Conservation (phyloP, 495 filamentous ascomycete genomes). For the Jackrogersella minutella region DNA sequence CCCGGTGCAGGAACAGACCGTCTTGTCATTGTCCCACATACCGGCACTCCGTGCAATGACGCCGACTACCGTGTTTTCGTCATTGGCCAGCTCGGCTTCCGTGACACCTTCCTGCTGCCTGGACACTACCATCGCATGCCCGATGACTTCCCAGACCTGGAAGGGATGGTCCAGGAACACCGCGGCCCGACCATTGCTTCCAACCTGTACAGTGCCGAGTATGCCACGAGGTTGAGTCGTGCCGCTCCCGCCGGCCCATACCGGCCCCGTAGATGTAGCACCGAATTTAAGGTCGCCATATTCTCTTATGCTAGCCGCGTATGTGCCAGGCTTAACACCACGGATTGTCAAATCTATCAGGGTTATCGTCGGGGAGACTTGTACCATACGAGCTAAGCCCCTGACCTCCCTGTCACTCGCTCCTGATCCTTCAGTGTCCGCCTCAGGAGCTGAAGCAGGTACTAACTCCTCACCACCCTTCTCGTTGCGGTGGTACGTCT, state of each 20-base stretch:
- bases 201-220: slow-evolving; percentile 79
- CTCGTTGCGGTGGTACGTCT: slow-evolving; percentile 71
- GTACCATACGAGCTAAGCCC: slow-evolving; percentile 81
- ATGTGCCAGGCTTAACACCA: slow-evolving; percentile 81
- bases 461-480: slow-evolving; percentile 43
- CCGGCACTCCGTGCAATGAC: slow-evolving; percentile 95
- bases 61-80: slow-evolving; percentile 84
- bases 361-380: slow-evolving; percentile 76
- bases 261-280: slow-evolving; percentile 77
- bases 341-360: slow-evolving; percentile 88
- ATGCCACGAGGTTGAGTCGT: slow-evolving; percentile 64
- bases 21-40: slow-evolving; percentile 99
- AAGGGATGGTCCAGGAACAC: slow-evolving; percentile 82
- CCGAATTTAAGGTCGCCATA: slow-evolving; percentile 91
- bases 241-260: slow-evolving; percentile 67
- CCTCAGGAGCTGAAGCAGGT: slow-evolving; percentile 40
- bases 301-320: slow-evolving; percentile 82
- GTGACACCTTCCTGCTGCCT: slow-evolving; percentile 59
- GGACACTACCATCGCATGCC: slow-evolving; percentile 84
- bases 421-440: slow-evolving; percentile 58
- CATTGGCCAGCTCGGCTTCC: slow-evolving; percentile 66
- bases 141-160: slow-evolving; percentile 95
- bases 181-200: slow-evolving; percentile 69
- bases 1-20: slow-evolving; percentile 90
- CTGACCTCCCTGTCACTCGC: slow-evolving; percentile 61